These are phyloP conservation scores for Russula sp. DNA, from an alignment of 768 basidiomycete genomes.

Conservation along the genomic window DNA sequence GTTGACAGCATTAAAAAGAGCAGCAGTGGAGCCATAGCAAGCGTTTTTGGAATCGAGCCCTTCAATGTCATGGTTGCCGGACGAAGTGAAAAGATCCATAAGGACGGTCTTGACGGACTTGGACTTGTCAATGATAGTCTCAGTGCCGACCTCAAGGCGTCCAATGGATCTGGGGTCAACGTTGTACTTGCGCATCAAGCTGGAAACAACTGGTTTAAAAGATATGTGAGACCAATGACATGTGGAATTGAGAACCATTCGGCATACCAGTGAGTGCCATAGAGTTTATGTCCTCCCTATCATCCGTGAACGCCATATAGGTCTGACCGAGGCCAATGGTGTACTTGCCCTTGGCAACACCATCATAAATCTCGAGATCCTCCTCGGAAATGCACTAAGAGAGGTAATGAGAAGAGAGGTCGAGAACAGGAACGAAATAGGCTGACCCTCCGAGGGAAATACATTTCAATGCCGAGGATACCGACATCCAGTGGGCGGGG, in stretches of 20 bases:
- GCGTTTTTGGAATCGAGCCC: conserved; percentile 99
- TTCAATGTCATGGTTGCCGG: conserved; percentile 95
- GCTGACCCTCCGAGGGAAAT: conserved; percentile 20
- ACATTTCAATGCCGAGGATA: conserved; percentile 25
- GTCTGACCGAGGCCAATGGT: conserved; percentile 98
- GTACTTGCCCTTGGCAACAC: conserved; percentile 75
- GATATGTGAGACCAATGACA: conserved; percentile 1
- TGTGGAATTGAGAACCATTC: conserved; percentile 12
- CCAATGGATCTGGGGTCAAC: conserved; percentile 96
- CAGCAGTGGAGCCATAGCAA: conserved; percentile 99
- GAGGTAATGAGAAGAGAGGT: background rate
- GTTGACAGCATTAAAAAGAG: conserved; percentile 97
- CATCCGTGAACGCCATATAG: conserved; percentile 98
- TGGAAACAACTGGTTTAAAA: conserved; percentile 61
- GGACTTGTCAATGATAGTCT: conserved; percentile 99
- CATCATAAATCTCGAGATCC: conserved; percentile 46
- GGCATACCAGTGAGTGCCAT: conserved; percentile 85
- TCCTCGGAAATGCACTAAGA: conserved; percentile 89
- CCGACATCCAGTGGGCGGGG: conserved; percentile 25
- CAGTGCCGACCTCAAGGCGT: conserved; percentile 96
- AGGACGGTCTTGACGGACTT: conserved; percentile 97
- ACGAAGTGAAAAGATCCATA: conserved; percentile 94
- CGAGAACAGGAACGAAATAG: background rate
- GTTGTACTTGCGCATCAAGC: conserved; percentile 89
- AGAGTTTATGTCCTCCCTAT: conserved; percentile 99